These are phyloP conservation scores for Phyllostachys edulis DNA, from an alignment of 176 grass and related monocot species.

Conservation along the genomic window DNA sequence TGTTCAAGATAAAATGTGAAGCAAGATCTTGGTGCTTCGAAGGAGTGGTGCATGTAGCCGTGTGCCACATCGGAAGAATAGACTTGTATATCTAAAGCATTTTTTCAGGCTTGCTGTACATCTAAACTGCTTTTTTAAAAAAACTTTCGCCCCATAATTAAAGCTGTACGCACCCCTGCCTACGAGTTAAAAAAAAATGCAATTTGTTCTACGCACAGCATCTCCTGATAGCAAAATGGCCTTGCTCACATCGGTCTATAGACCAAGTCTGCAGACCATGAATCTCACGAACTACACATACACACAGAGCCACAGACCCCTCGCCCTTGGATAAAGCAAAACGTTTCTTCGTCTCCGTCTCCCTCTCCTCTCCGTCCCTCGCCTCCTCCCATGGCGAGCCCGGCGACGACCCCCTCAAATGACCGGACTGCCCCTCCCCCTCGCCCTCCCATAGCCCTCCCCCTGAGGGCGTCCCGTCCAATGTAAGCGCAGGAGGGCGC, in stretches of 20 bases:
- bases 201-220: neutral
- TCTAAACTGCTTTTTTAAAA: too few species aligned
- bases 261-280: neutral
- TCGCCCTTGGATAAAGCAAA: slow-evolving; percentile 21
- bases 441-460: neutral
- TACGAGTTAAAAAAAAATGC: neutral
- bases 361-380: neutral
- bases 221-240: neutral
- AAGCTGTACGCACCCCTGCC: too few species aligned
- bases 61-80: too few species aligned
- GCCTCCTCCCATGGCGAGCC: slow-evolving; percentile 32
- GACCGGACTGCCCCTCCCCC: neutral
- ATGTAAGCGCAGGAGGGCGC: slow-evolving; percentile 25
- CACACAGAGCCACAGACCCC: neutral
- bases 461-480: neutral
- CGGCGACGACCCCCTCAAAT: slow-evolving; percentile 5
- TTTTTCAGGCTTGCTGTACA: too few species aligned
- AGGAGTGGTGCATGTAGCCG: too few species aligned
- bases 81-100: too few species aligned
- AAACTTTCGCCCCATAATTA: too few species aligned
- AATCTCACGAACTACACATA: neutral
- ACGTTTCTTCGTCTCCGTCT: neutral
- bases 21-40: too few species aligned
- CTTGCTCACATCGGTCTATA: slow-evolving; percentile 13
- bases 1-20: too few species aligned